Evolutionary conservation across 129 eudicot species (phyloP).

Genomic region (Arctium lappa): DNA sequence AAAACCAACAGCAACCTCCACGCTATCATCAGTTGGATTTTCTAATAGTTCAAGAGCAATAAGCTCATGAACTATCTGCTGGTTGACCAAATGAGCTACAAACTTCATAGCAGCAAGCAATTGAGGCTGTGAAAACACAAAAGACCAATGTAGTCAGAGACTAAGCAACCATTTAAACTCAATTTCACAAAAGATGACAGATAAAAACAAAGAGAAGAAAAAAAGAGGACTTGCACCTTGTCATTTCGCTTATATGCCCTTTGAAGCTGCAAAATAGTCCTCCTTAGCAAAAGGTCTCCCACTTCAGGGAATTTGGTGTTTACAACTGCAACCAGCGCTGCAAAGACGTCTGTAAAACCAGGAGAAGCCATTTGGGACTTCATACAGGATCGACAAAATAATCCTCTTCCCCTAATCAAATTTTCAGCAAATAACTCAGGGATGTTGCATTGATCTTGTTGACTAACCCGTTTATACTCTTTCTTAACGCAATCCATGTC

Average conservation of each 20-base stretch:
- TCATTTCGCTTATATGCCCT: constrained; percentile 90
- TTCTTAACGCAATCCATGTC: constrained; percentile 93
- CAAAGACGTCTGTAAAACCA: constrained; percentile 89
- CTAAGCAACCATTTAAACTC: not conserved
- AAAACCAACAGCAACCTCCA: constrained; percentile 96
- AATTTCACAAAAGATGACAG: not conserved
- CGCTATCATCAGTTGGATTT: constrained; percentile 94
- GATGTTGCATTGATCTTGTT: constrained; percentile 87
- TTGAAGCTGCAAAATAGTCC: constrained; percentile 79
- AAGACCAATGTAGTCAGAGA: not conserved
- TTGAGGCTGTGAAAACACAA: constrained; percentile 57
- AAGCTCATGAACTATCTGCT: constrained; percentile 86
- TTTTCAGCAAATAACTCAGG: constrained; percentile 82
- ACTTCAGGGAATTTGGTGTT: constrained; percentile 90
- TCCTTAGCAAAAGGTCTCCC: constrained; percentile 79
- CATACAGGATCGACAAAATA: constrained; percentile 92
- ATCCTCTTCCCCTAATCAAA: constrained; percentile 80
- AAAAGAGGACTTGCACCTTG: constrained; percentile 47
- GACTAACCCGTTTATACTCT: constrained; percentile 93
- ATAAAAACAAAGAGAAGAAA: not conserved
- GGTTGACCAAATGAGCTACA: constrained; percentile 92
- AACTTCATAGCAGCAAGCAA: constrained; percentile 87
- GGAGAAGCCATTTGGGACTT: constrained; percentile 99
- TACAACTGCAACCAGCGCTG: constrained; percentile 89
- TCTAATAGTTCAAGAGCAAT: constrained; percentile 91